These are phyloP conservation scores for sunflower (Helianthus annuus) DNA, from an alignment of 129 eudicot species.

Conservation along the genomic window DNA sequence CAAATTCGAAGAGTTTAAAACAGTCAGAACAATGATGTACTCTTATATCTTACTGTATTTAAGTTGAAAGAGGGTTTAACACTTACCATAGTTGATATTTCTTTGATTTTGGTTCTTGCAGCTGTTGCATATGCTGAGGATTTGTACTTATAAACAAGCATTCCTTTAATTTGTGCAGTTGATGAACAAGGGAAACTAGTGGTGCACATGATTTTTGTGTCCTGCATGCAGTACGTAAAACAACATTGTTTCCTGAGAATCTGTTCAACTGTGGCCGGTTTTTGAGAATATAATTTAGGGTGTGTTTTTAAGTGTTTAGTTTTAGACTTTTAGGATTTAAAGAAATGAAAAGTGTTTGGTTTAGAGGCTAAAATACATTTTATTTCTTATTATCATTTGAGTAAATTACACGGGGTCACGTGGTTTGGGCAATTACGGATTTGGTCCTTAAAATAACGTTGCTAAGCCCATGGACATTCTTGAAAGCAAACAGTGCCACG, in stretches of 20 bases:
- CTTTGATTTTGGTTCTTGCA: conserved; percentile 44
- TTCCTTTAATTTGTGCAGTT: conserved; percentile 61
- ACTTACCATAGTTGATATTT: conserved; percentile 53
- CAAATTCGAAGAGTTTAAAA: conserved; percentile 15
- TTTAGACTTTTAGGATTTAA: too few relatives aligned
- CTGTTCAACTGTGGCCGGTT: background rate
- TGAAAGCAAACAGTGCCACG: too few relatives aligned
- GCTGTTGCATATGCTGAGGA: conserved; percentile 48
- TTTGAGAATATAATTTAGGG: background rate
- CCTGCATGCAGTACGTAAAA: conserved; percentile 32
- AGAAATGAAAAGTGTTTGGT: too few relatives aligned
- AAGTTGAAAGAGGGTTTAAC: background rate
- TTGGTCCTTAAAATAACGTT: too few relatives aligned
- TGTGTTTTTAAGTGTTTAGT: too few relatives aligned
- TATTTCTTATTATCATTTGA: too few relatives aligned
- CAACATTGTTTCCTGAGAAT: background rate
- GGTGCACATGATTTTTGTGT: conserved; percentile 34
- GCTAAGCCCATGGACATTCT: too few relatives aligned
- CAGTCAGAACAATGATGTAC: conserved; percentile 1
- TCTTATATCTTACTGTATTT: background rate
- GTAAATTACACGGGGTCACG: too few relatives aligned
- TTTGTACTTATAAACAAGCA: conserved; percentile 60
- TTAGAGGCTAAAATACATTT: too few relatives aligned
- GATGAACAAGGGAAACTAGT: conserved; percentile 35
- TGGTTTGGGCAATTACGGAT: too few relatives aligned